Evolutionary conservation across 805 yeast genomes (phyloP).

Genomic region (Saturnispora silvae): DNA sequence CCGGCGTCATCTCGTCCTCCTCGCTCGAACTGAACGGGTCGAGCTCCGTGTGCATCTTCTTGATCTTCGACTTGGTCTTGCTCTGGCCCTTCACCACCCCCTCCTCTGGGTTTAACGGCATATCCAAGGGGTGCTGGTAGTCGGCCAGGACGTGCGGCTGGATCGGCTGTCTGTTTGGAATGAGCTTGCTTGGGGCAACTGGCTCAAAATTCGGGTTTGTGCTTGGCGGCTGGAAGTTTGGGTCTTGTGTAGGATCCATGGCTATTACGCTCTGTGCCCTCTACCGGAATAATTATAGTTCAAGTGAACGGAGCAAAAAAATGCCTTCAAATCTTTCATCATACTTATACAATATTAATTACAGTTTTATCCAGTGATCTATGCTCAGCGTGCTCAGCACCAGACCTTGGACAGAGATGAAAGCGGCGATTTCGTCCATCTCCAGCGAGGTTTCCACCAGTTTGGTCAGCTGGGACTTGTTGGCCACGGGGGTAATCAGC

Average conservation of each 20-base stretch:
- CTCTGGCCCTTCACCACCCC: slow-evolving; percentile 10
- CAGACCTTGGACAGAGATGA: no score
- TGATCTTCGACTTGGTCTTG: slow-evolving; percentile 20
- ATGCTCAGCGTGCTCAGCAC: no score
- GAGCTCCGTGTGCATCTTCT: slow-evolving; percentile 44
- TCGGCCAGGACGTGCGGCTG: slow-evolving; percentile 74
- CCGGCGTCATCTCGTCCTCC: slow-evolving; percentile 19
- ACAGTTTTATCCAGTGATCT: no score
- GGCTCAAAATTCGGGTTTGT: slow-evolving; percentile 52
- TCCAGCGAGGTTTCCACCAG: slow-evolving; percentile 8
- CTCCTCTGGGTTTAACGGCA: slow-evolving; percentile 40
- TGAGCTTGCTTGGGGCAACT: slow-evolving; percentile 53
- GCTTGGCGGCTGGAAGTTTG: slow-evolving; percentile 81
- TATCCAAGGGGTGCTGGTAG: slow-evolving; percentile 57
- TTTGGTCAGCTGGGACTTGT: slow-evolving; percentile 2
- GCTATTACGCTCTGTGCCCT: no score
- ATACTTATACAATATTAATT: no score
- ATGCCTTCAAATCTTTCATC: no score
- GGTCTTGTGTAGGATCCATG: slow-evolving; percentile 93
- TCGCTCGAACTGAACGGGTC: slow-evolving; percentile 46
- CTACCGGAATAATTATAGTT: no score
- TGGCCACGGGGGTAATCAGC: slow-evolving; percentile 3
- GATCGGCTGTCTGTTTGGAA: slow-evolving; percentile 68
- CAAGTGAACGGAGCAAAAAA: no score
- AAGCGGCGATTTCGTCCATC: slow-evolving; percentile 8